Base-by-base conservation (phyloP, 2,329 filamentous ascomycete genomes). In the Ascomycota sp. region DNA sequence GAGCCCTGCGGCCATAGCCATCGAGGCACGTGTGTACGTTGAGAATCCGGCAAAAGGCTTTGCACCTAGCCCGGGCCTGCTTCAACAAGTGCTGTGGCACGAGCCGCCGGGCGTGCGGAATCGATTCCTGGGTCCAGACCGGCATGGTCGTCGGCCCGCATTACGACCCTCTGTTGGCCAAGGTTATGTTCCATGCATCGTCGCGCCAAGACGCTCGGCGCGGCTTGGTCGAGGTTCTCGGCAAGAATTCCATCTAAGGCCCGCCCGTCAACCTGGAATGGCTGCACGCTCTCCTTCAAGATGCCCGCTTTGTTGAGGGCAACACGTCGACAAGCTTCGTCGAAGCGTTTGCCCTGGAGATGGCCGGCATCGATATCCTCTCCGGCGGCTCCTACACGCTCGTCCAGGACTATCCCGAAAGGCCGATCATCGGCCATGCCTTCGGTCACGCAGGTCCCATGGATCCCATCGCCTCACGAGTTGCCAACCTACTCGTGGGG, bases 81-180 rank as follows among this genome's bases (percentile, higher is more conserved):
- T 75, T 2, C 69, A 72, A 35, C 53, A 61, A 22, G 65, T 75
- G 0, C 8, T 74, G 65, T 61, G 54, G 61, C 15, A 40, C 56
- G 9, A 43, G 56, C 0, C 38, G 53, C 0, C 58, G 59, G 3
- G 54, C 56, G n/a, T n/a, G n/a, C 10, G 57, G 71, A 5, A 57
- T 75, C 23, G 71, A 75, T 36, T 73, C 66, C 0, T 75, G 69
- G 68, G 58, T 75, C 1, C 56, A 61, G 31, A 61, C 59, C 2
- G 70, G 70, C 5, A 59, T 61, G 3, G 59, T 54, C 3, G 55
- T 75, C 24, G 64, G 63, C 5, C 58, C 68, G 2, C 56, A 65
- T 33, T 74, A 72, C 31, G 65, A 65, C 41, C 64, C 67, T 0
- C 43, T 72, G 4, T 51, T 70, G 31, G 65, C 62, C 4, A 71